Conservation (phyloP, 2,329 filamentous ascomycete genomes). For the Penicillium sp. region DNA sequence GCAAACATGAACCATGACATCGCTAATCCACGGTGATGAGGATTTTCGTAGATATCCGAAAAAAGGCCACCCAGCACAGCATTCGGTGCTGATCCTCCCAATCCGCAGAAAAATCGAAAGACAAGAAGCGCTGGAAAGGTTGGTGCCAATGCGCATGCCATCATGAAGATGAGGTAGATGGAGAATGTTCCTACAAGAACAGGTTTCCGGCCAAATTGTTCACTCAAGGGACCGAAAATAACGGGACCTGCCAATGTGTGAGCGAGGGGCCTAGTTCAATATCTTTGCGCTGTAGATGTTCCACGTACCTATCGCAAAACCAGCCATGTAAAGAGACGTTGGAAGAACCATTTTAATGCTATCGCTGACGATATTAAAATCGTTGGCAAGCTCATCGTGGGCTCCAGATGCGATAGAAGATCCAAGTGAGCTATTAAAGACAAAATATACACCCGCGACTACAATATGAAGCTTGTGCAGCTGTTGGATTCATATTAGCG, state of each 20-base stretch:
- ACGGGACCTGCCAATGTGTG: slow-evolving; percentile 27
- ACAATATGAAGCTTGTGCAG: slow-evolving; percentile 8
- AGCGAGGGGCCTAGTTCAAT: slow-evolving; percentile 18
- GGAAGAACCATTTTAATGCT: slow-evolving; percentile 28
- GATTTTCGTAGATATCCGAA: slow-evolving; percentile 6
- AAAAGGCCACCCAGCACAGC: slow-evolving; percentile 22
- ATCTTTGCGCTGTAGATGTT: background rate
- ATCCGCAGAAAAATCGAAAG: slow-evolving; percentile 42
- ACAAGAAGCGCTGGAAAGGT: slow-evolving; percentile 37
- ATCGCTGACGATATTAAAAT: slow-evolving; percentile 14
- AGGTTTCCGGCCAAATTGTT: slow-evolving; percentile 35
- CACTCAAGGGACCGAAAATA: slow-evolving; percentile 41
- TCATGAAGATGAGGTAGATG: slow-evolving; percentile 36
- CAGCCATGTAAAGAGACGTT: slow-evolving; percentile 31
- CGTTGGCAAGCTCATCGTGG: slow-evolving; percentile 11
- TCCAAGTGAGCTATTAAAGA: slow-evolving; percentile 20
- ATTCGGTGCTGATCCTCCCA: slow-evolving; percentile 39
- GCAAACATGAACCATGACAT: slow-evolving; percentile 47
- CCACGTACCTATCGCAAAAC: slow-evolving; percentile 10
- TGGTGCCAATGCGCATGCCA: slow-evolving; percentile 41
- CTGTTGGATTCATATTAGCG: background rate
- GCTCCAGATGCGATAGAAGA: slow-evolving; percentile 21
- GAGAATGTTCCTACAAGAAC: slow-evolving; percentile 50
- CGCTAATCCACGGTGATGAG: slow-evolving; percentile 38
- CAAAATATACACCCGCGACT: slow-evolving; percentile 15